These are phyloP conservation scores for Lipomyces oligophaga DNA, from an alignment of 805 yeast species.

Conservation along the genomic window DNA sequence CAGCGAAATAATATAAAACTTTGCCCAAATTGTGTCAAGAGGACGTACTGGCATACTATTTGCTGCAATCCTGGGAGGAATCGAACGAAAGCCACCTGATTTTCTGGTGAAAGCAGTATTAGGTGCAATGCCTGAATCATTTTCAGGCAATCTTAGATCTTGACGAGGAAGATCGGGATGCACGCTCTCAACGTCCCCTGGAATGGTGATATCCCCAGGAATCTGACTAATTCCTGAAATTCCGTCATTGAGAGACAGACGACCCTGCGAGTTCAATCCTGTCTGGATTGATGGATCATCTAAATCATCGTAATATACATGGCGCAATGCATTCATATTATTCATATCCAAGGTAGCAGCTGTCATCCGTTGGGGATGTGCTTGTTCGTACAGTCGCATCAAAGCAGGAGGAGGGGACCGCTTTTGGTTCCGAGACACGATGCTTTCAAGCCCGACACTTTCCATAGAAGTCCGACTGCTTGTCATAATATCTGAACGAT, in stretches of 20 bases:
- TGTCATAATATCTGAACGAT: neutral
- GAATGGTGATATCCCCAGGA: neutral
- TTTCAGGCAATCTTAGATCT: neutral
- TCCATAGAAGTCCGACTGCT: conserved; percentile 25
- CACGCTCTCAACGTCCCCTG: conserved; percentile 2
- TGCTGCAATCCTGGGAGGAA: too few species aligned
- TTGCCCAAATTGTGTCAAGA: conserved; percentile 20
- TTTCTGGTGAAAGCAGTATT: neutral
- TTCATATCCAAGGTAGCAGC: conserved; percentile 21
- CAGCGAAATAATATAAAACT: conserved; percentile 30
- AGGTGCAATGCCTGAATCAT: neutral
- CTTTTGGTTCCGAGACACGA: conserved; percentile 13
- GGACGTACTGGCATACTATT: neutral
- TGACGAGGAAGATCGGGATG: neutral
- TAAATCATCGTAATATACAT: conserved; percentile 3
- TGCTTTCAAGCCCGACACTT: conserved; percentile 26
- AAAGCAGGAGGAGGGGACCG: conserved; percentile 26
- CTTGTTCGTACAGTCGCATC: conserved; percentile 24
- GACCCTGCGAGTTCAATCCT: neutral
- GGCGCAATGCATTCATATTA: conserved; percentile 4
- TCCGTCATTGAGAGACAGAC: neutral
- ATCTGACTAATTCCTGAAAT: neutral
- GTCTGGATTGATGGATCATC: conserved; percentile 1
- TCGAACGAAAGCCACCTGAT: too few species aligned
- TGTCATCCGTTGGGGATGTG: conserved; percentile 25